A percentile compares a stretch with the other conserved stretches of the same genome.
Conservation (phyloP, 352 stramenopile genomes). For the Globisporangium radiosum region DNA sequence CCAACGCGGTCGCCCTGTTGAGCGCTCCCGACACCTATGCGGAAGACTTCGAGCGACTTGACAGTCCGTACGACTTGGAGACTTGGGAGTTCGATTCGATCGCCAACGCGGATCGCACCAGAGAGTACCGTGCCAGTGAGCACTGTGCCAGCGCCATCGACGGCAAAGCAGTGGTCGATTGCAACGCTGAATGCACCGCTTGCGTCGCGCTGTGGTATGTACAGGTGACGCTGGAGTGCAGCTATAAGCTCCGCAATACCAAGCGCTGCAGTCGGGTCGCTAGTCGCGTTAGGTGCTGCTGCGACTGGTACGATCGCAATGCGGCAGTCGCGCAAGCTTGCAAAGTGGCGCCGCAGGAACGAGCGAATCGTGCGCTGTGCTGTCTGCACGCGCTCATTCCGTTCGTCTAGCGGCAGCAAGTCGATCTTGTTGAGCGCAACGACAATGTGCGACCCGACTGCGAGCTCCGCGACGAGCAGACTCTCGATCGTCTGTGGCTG, state of each 20-base stretch:
- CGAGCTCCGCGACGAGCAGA: constrained; percentile 93
- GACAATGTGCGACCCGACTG: constrained; percentile 84
- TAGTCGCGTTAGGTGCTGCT: constrained; percentile 18
- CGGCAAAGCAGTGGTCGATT: constrained; percentile 98
- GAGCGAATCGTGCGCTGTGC: constrained; percentile 62
- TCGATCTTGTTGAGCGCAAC: constrained; percentile 97
- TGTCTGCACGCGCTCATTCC: constrained; percentile 48
- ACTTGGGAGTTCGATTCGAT: constrained; percentile 92
- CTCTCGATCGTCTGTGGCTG: constrained; percentile 99
- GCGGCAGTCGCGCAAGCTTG: constrained; percentile 8
- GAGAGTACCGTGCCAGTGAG: constrained; percentile 93
- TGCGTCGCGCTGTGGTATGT: constrained; percentile 30
- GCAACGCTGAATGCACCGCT: constrained; percentile 87
- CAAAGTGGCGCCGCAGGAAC: constrained; percentile 23
- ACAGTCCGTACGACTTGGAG: constrained; percentile 87
- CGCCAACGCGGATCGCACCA: constrained; percentile 82
- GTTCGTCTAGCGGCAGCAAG: constrained; percentile 74
- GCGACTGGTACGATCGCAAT: constrained; percentile 85
- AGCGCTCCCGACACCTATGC: constrained; percentile 69
- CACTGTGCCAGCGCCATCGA: constrained; percentile 97
- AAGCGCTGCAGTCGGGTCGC: constrained; percentile 11
- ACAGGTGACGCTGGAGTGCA: constrained; percentile 25
- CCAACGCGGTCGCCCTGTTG: constrained; percentile 94
- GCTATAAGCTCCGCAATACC: constrained; percentile 74
- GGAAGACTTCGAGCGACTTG: constrained; percentile 98